phyloP scores from a whole-genome alignment of 768 basidiomycete species.

The Xerocomellus dryophilus region DNA sequence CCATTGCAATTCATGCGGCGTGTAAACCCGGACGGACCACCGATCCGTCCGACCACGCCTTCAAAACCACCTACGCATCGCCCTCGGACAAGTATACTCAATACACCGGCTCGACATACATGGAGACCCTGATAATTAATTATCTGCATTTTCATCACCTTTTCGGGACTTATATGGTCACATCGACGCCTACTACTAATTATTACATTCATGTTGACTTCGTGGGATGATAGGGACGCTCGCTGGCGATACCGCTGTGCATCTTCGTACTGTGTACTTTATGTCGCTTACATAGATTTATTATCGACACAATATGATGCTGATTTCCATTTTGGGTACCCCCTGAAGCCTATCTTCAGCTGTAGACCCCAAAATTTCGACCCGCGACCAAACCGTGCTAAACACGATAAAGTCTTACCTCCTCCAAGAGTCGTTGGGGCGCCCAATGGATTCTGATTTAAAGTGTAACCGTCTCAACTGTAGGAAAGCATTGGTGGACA shows the following conservation, averaged over 20 bases:
- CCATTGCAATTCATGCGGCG: slow-evolving; percentile 84
- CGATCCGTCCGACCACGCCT: slow-evolving; percentile 61
- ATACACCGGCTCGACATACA: slow-evolving; percentile 50
- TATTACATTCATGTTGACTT: slow-evolving; percentile 31
- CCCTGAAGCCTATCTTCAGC: not conserved
- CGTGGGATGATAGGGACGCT: slow-evolving; percentile 27
- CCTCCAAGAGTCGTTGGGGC: not conserved
- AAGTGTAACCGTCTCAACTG: slow-evolving; percentile 80
- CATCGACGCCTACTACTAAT: slow-evolving; percentile 23
- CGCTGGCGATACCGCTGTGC: slow-evolving; percentile 16
- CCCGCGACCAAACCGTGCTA: no score
- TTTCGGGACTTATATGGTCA: slow-evolving; percentile 18
- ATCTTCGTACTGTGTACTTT: slow-evolving; percentile 27
- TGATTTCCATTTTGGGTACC: slow-evolving; percentile 14
- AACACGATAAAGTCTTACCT: not conserved
- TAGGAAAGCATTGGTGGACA: slow-evolving; percentile 63
- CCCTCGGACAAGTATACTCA: slow-evolving; percentile 38
- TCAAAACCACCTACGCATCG: slow-evolving; percentile 54
- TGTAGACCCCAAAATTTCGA: not conserved
- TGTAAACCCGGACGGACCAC: slow-evolving; percentile 57
- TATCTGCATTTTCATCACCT: slow-evolving; percentile 14
- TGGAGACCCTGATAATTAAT: slow-evolving; percentile 58
- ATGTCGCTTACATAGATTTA: slow-evolving; percentile 21
- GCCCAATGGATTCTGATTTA: slow-evolving; percentile 67
- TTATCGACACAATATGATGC: not conserved